These are phyloP conservation scores for Boletellus deceptivus DNA, from an alignment of 1,284 basidiomycete species.

Conservation along the genomic window DNA sequence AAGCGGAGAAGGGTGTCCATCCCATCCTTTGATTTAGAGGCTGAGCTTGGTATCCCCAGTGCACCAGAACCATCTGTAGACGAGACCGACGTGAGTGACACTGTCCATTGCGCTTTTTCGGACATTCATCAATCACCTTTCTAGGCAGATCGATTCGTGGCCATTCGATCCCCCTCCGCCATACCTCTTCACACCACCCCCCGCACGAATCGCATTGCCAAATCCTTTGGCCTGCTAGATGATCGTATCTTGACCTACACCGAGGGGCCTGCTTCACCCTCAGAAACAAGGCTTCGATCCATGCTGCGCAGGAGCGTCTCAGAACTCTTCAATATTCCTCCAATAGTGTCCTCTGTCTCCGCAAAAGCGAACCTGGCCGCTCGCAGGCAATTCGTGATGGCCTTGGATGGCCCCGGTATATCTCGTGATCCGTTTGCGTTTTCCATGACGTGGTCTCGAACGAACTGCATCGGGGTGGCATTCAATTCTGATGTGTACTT, in stretches of 20 bases:
- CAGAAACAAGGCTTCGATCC: slow-evolving; percentile 35
- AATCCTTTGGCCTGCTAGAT: slow-evolving; percentile 44
- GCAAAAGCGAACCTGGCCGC: slow-evolving; percentile 42
- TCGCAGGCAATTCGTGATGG: slow-evolving; percentile 47
- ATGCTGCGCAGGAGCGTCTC: slow-evolving; percentile 38
- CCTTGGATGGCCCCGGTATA: slow-evolving; percentile 50
- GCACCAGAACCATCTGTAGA: slow-evolving; percentile 24
- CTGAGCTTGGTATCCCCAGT: slow-evolving; percentile 19
- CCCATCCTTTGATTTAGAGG: slow-evolving; percentile 30
- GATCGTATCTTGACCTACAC: slow-evolving; percentile 44
- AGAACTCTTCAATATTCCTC: slow-evolving; percentile 38
- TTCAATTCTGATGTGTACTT: slow-evolving; percentile 48
- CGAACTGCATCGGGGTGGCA: slow-evolving; percentile 48
- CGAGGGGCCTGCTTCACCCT: slow-evolving; percentile 29
- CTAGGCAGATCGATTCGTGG: slow-evolving; percentile 49
- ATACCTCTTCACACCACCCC: slow-evolving; percentile 47
- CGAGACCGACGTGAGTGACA: slow-evolving; percentile 30
- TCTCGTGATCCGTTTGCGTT: slow-evolving; percentile 45
- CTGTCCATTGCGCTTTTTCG: slow-evolving; percentile 1
- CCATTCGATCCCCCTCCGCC: slow-evolving; percentile 36
- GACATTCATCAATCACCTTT: slow-evolving; percentile 3
- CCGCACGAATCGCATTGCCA: slow-evolving; percentile 48
- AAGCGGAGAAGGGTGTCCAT: slow-evolving; percentile 34
- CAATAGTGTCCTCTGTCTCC: slow-evolving; percentile 37
- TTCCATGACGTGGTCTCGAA: slow-evolving; percentile 46